Base-by-base conservation (phyloP, 345 rosid genomes). In the Murraya koenigii region DNA sequence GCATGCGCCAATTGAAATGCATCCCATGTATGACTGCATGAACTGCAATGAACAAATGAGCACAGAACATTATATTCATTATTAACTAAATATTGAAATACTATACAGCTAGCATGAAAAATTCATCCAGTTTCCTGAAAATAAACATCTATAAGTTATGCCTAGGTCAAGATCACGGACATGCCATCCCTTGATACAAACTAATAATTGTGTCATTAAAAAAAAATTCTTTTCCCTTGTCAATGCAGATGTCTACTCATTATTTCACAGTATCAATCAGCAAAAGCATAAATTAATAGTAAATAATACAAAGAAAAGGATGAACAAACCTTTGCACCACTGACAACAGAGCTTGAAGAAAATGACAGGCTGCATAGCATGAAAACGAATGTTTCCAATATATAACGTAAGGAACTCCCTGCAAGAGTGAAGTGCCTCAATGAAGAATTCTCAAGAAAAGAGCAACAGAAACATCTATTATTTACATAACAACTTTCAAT, bases 391-490 rank as follows among this genome's bases (percentile, higher is more conserved):
- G 77, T 84, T 85, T 85, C 99, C 99, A 96, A 78, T 90, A 91
- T 78, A 96, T 90, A 79, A 94, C 92, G 72, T 92, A 90, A 54
- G 94, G 91, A 82, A 92, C 89, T 66, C 99, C 99, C 98, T 95
- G 92, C 80, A 75, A 80, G 63, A 68, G 44, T 61, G 55, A 83
- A 71, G 64, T 8, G 36, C 67, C 60, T n/a, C 9, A 33, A 76
- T 33, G 36, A 78, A 54, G 55, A 68, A 79, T 54, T 58, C 47
- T 36, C 32, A 6, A 44, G 2, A 74, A 75, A 64, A 26, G 47
- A 4, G 25, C 14, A 71, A 71, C 44, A 28, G 11, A 66, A 73
- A 36, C 23, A 73, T 56, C 11, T 35, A 52, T 36, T 22, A 22
- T 19, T 30, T 15, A 62, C 61, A 15, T 71, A 68, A 64, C n/a